Conservation (phyloP, 1,139 yeast species). For the Eremothecium gossypii region DNA sequence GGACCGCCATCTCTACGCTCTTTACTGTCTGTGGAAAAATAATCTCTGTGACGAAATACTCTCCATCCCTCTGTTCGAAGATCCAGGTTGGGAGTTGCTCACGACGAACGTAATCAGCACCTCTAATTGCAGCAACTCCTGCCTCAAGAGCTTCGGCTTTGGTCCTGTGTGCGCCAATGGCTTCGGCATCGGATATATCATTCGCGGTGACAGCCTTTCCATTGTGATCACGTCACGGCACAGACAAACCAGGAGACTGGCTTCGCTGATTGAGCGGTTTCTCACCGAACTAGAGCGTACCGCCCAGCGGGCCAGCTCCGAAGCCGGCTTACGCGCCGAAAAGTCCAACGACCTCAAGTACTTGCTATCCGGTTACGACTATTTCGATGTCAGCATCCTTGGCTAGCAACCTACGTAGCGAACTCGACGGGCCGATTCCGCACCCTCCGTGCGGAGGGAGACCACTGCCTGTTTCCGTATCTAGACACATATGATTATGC, state of each 20-base stretch:
- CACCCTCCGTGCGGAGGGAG: too few species aligned
- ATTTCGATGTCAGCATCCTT: conserved; percentile 27
- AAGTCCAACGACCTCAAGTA: conserved; percentile 23
- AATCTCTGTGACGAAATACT: conserved; percentile 42
- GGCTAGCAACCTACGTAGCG: background rate
- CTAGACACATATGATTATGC: too few species aligned
- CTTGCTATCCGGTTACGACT: conserved; percentile 26
- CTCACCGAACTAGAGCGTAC: conserved; percentile 24
- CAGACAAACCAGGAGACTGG: conserved; percentile 76
- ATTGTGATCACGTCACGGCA: conserved; percentile 86
- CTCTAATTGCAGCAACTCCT: conserved; percentile 76
- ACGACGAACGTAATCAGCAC: conserved; percentile 60
- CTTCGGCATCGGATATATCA: conserved; percentile 84
- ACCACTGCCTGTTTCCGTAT: too few species aligned
- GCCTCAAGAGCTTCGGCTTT: conserved; percentile 79
- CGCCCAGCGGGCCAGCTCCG: conserved; percentile 12
- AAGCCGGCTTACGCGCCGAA: background rate
- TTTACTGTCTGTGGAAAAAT: conserved; percentile 83
- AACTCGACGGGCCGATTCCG: too few species aligned
- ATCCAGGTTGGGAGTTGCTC: conserved; percentile 63
- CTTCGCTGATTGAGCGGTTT: conserved; percentile 31
- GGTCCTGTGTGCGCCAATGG: conserved; percentile 91
- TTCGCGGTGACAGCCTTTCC: conserved; percentile 75
- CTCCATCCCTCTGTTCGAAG: conserved; percentile 63
- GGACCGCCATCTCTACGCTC: conserved; percentile 81